Evolutionary conservation across 805 yeast species (phyloP), one percentile per base, ranked within the genome.

Genomic region (Nakazawaea ernobii): DNA sequence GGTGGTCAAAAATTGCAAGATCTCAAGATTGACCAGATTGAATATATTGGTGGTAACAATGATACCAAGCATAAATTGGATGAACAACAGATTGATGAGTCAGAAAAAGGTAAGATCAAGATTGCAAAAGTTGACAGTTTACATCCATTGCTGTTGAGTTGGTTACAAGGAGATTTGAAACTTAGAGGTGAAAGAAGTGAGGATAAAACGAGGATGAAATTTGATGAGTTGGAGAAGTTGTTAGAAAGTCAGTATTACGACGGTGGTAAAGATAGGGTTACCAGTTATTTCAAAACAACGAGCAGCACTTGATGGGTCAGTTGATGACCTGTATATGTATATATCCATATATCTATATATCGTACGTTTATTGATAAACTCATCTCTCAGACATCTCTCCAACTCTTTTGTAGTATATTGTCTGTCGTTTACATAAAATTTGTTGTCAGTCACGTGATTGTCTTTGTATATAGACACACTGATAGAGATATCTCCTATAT

Each of bases 111-210:
- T 11, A 49, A 49, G 10, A 62, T 77, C 35, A 59, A 54, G 33
- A 67, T 81, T 10, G 63, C 69, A 10, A 63, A 70, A 26, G 69
- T 75, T 4, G 70, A 75, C 40, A 76, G 84, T 37, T 64, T 86
- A 33, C 89, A 86, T 60, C 95, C 95, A 3, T 62, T 86, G 45
- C 91, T 90, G 0, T 63, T 84, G 49, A 66, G 72, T 35, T 86
- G 95, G 95, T 66, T 86, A 24, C 55, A 65, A 24, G 61, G 66
- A 1, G 88, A 82, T 55, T 71, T 75, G 54, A 63, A 57, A 44
- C 66, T 61, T 51, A 70, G 87, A 50, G 92, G 86, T 27, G 70
- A 69, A 28, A 69, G 82, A 52, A 75, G 67, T 6, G 79, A 76
- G 17, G 71, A 59, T 57, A 67, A 62, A 54, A 60, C 54, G 32